Conservation (phyloP, 1,139 yeast species). For the Williopsis jadinii region DNA sequence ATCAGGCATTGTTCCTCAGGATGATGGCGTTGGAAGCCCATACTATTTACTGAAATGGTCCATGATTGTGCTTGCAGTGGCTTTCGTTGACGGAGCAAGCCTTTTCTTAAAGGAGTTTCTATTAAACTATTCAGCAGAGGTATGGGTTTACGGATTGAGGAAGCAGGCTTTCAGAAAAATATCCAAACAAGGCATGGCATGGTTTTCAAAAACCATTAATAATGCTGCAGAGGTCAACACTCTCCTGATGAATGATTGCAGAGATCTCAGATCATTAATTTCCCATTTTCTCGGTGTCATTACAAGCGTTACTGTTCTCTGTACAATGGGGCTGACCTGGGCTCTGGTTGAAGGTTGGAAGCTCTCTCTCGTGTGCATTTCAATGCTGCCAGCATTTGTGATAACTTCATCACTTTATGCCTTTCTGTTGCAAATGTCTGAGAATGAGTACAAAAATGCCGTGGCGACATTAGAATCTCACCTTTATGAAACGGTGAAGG, state of each 20-base stretch:
- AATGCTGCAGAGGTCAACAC: conserved; percentile 57
- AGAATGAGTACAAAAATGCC: conserved; percentile 50
- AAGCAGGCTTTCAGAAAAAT: conserved; percentile 41
- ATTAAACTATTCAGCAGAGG: conserved; percentile 57
- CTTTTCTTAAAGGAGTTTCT: conserved; percentile 44
- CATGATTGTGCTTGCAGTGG: conserved; percentile 48
- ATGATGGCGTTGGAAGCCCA: conserved; percentile 28
- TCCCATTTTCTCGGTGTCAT: conserved; percentile 53
- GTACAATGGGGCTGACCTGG: conserved; percentile 65
- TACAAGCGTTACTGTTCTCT: conserved; percentile 45
- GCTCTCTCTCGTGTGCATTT: conserved; percentile 69
- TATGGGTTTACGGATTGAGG: conserved; percentile 57
- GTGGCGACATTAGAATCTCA: conserved; percentile 48
- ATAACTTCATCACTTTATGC: conserved; percentile 49
- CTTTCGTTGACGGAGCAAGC: conserved; percentile 53
- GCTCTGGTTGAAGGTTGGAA: conserved; percentile 81
- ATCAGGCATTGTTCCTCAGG: conserved; percentile 41
- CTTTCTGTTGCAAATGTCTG: conserved; percentile 42
- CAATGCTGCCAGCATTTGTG: conserved; percentile 61
- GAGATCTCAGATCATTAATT: conserved; percentile 63
- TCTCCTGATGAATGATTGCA: conserved; percentile 67
- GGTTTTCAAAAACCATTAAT: conserved; percentile 38
- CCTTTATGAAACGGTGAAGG: conserved; percentile 50
- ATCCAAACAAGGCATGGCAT: conserved; percentile 45
- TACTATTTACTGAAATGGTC: conserved; percentile 57